A percentile compares a stretch with the other conserved stretches of the same genome.
Conservation (phyloP, 768 basidiomycete species). For the Lentinus brumalis region DNA sequence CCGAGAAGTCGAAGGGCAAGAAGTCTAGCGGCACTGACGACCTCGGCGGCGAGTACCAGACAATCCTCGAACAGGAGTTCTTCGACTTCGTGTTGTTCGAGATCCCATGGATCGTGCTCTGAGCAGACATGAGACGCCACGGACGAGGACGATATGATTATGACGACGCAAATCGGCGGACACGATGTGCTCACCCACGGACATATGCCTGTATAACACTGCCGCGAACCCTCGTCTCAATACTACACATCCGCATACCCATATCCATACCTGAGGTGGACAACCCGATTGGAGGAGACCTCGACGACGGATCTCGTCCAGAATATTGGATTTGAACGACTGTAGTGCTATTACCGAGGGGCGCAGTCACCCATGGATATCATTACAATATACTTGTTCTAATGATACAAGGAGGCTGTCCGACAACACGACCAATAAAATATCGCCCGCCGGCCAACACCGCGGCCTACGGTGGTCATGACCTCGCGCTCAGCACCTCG, state of each 20-base stretch:
- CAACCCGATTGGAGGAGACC: no score
- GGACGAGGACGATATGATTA: background rate
- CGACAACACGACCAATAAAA: background rate
- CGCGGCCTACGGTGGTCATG: background rate
- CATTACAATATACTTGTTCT: background rate
- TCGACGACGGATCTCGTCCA: no score
- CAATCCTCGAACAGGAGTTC: constrained; percentile 92
- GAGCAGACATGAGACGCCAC: constrained; percentile 22
- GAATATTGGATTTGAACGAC: no score
- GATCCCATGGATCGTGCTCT: constrained; percentile 85
- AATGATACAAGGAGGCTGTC: background rate
- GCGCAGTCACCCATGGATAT: no score
- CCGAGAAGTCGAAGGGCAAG: constrained; percentile 44
- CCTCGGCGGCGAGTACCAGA: constrained; percentile 88
- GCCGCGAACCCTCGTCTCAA: background rate
- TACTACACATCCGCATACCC: constrained; percentile 3
- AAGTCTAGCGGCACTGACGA: constrained; percentile 54
- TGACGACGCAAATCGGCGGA: background rate
- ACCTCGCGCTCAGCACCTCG: constrained; percentile 46
- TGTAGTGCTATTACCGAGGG: no score
- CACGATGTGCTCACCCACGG: background rate
- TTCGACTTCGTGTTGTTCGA: constrained; percentile 95
- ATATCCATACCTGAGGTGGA: no score
- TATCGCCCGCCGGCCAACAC: background rate
- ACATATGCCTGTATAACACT: background rate